A percentile compares a stretch with the other conserved stretches of the same genome.
phyloP scores from a whole-genome alignment of 2,329 filamentous ascomycete genomes.

The Scedosporium minutisporum region DNA sequence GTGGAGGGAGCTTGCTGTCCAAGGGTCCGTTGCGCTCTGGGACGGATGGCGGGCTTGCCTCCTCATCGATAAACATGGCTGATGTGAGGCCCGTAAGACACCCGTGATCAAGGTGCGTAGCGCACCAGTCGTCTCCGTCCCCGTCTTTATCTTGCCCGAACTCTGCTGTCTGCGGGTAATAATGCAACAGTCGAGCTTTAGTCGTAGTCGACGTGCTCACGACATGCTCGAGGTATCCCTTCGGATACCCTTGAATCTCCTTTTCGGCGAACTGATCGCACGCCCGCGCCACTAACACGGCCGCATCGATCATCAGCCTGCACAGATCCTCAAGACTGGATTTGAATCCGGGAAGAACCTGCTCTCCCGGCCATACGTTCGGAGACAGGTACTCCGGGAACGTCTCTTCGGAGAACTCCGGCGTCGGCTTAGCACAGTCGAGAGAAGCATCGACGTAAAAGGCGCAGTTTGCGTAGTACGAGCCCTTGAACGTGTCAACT shows the following conservation, averaged over 20 bases:
- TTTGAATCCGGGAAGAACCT: constrained; percentile 65
- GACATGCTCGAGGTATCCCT: constrained; percentile 75
- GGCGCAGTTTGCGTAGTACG: constrained; percentile 75
- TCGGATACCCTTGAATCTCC: constrained; percentile 67
- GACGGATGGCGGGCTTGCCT: constrained; percentile 25
- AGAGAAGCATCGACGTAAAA: constrained; percentile 60
- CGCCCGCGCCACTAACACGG: constrained; percentile 77
- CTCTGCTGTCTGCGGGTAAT: constrained; percentile 57
- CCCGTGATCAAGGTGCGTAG: constrained; percentile 81
- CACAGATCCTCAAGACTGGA: constrained; percentile 66
- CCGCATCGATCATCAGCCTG: constrained; percentile 77
- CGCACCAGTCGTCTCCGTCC: constrained; percentile 85
- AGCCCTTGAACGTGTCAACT: constrained; percentile 72
- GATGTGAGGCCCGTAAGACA: constrained; percentile 90
- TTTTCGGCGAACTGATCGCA: constrained; percentile 77
- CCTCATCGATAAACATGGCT: constrained; percentile 92
- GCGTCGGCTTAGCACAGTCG: constrained; percentile 51
- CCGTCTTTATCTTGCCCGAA: constrained; percentile 21
- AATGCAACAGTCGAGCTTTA: constrained; percentile 86
- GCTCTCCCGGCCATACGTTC: constrained; percentile 75
- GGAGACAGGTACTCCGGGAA: constrained; percentile 84
- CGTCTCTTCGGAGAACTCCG: constrained; percentile 46
- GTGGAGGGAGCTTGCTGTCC: constrained; percentile 30
- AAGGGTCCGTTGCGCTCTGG: constrained; percentile 15
- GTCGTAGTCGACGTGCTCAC: constrained; percentile 79